phyloP scores from a whole-genome alignment of 148 eudicot genomes.

The Persicaria maculosa region DNA sequence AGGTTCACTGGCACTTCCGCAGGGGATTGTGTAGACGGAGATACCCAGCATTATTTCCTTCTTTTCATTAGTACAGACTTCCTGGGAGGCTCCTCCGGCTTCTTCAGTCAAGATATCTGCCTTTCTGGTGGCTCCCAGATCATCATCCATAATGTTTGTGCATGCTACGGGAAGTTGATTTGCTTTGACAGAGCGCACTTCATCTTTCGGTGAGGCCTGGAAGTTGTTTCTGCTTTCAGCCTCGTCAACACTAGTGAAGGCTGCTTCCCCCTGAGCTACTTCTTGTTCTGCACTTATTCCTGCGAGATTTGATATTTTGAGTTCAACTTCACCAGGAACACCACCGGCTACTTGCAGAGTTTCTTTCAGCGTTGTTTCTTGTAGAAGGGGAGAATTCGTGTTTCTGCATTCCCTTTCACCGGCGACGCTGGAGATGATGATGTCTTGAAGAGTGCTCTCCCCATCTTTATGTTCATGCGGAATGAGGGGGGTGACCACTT shows the following conservation, averaged over 20 bases:
- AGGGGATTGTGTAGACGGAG: too few species aligned
- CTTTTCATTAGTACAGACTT: too few species aligned
- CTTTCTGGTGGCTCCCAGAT: background rate
- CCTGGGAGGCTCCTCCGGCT: too few species aligned
- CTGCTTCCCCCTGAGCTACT: too few species aligned
- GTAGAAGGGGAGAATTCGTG: conserved; percentile 2
- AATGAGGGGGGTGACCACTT: background rate
- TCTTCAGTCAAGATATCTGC: background rate
- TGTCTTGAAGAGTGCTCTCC: background rate
- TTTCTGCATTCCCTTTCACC: background rate
- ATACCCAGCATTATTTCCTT: too few species aligned
- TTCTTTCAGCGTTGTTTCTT: background rate
- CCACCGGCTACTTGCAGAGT: background rate
- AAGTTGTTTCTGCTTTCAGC: too few species aligned
- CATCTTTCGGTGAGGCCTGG: background rate
- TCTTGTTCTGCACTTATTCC: too few species aligned
- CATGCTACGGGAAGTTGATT: background rate
- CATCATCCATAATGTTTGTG: background rate
- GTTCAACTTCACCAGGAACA: background rate
- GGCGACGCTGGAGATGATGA: background rate
- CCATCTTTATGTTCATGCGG: background rate
- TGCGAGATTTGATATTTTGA: too few species aligned
- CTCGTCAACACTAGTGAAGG: too few species aligned
- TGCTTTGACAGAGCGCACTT: background rate
- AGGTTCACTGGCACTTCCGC: too few species aligned